Evolutionary conservation across 1,139 yeast species (phyloP), one percentile per base, ranked within the genome.

Genomic region (Kodamaea suecica): DNA sequence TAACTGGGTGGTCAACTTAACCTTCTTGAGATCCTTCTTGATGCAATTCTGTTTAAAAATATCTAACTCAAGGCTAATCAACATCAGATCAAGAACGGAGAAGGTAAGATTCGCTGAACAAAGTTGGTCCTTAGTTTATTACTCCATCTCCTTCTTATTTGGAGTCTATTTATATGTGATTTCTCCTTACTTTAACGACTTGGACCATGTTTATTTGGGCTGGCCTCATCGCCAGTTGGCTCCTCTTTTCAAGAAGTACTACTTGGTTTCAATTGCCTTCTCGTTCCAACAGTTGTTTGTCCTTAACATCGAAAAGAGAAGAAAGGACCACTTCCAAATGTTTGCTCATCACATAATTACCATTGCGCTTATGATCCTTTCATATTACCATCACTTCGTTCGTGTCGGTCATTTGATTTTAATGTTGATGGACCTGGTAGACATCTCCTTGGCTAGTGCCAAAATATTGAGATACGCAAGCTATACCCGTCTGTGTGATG

Each of bases 321-420:
- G 97, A 48, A 86, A 86, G 55, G 97, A 88, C 57, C 81, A 85
- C 56, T 60, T 63, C 48, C 95, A 87, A 58, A 88, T 88, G 97
- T 78, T 87, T 52, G 66, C 82, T 33, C 97, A 88, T 56, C 97
- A 88, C 59, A 78, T 88, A 36, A 80, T 88, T 37, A 88, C 97
- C 1, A 73, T 81, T 49, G 49, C 69, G 20, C 69, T 88, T 40
- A 72, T 84, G 29, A 59, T 73, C 14, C 94, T 94, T 1, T 82
- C 94, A 2, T 88, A 87, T 57, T 70, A 70, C 50, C 80, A 76
- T 53, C 80, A 84, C 59, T 84, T 78, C 57, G 78, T 81, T 26
- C 72, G 88, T 30, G 76, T 86, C 38, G 97, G 97, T 21, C 86
- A 86, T 58, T 73, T 82, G 30, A 81, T 88, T 32, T 62, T 86